These are phyloP conservation scores for Diplodia mutila DNA, from an alignment of 2,329 filamentous ascomycete species.

Conservation along the genomic window DNA sequence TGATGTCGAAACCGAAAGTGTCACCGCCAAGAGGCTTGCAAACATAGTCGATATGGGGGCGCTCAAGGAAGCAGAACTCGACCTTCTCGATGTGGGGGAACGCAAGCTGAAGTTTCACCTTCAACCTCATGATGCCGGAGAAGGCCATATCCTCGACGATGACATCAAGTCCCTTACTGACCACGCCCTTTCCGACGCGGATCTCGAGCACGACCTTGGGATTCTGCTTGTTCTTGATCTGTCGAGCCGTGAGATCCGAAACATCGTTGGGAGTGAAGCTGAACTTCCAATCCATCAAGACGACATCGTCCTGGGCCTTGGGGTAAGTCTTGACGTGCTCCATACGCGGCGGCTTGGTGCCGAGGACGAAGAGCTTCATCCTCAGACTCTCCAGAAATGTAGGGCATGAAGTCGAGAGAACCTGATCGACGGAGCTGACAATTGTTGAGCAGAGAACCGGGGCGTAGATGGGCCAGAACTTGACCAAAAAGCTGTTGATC, in stretches of 20 bases:
- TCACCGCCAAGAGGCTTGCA: slow-evolving; percentile 97
- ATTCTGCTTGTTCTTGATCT: slow-evolving; percentile 94
- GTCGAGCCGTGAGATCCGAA: slow-evolving; percentile 84
- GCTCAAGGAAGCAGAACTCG: slow-evolving; percentile 91
- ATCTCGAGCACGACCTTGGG: slow-evolving; percentile 96
- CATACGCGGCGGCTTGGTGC: slow-evolving; percentile 91
- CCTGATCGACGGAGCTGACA: slow-evolving; percentile 92
- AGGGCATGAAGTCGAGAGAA: slow-evolving; percentile 88
- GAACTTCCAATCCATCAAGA: slow-evolving; percentile 99
- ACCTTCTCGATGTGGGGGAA: slow-evolving; percentile 95
- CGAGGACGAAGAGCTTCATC: slow-evolving; percentile 90
- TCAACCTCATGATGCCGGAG: slow-evolving; percentile 92
- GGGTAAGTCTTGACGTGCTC: slow-evolving; percentile 99
- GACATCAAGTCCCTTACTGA: slow-evolving; percentile 95
- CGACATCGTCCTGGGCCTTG: slow-evolving; percentile 90
- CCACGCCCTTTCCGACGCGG: slow-evolving; percentile 90
- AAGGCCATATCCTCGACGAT: slow-evolving; percentile 99
- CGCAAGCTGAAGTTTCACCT: slow-evolving; percentile 94
- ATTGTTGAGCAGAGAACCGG: slow-evolving; percentile 91
- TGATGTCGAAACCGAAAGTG: slow-evolving; percentile 96
- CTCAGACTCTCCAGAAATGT: slow-evolving; percentile 91
- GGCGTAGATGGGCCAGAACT: slow-evolving; percentile 99
- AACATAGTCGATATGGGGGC: slow-evolving; percentile 90
- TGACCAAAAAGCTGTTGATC: slow-evolving; percentile 98
- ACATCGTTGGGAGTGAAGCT: slow-evolving; percentile 97